phyloP scores from a whole-genome alignment of 2,329 filamentous ascomycete species.

The Emergomyces orientalis region DNA sequence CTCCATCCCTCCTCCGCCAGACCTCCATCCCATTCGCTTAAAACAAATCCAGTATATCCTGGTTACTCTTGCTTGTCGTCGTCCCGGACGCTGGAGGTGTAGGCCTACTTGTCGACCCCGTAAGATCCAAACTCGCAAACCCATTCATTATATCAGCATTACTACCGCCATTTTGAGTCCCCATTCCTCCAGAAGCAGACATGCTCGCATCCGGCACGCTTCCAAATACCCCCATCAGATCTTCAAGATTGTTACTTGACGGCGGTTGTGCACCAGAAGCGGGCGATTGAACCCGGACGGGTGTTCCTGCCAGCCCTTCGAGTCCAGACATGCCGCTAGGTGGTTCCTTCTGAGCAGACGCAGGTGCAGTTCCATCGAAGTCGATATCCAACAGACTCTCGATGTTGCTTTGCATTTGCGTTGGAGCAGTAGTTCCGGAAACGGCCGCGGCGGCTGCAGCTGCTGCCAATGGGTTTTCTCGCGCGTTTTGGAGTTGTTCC shows the following conservation, averaged over 20 bases:
- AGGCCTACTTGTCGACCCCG: constrained; percentile 35
- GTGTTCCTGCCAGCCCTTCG: constrained; percentile 47
- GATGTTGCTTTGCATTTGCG: constrained; percentile 60
- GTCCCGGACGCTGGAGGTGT: constrained; percentile 16
- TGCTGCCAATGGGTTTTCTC: constrained; percentile 88
- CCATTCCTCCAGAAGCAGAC: constrained; percentile 25
- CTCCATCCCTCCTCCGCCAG: background rate
- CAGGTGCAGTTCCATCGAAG: constrained; percentile 85
- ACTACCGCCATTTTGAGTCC: constrained; percentile 25
- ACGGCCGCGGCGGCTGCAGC: constrained; percentile 61
- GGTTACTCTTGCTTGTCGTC: constrained; percentile 37
- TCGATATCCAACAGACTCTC: constrained; percentile 96
- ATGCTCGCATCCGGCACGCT: constrained; percentile 32
- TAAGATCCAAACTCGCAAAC: constrained; percentile 71
- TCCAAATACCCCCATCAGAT: constrained; percentile 66
- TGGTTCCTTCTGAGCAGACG: constrained; percentile 64
- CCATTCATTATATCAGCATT: constrained; percentile 62
- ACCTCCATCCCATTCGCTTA: constrained; percentile 24
- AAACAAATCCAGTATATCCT: constrained; percentile 49
- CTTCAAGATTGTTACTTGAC: constrained; percentile 58
- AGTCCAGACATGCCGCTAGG: constrained; percentile 55
- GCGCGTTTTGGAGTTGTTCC: constrained; percentile 84
- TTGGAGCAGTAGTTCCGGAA: constrained; percentile 43
- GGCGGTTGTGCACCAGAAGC: constrained; percentile 27
- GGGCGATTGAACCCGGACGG: constrained; percentile 42